A percentile compares a stretch with the other conserved stretches of the same genome.
These are phyloP conservation scores for Kluyveromyces nonfermentans DNA, from an alignment of 805 yeast genomes.

Conservation along the genomic window DNA sequence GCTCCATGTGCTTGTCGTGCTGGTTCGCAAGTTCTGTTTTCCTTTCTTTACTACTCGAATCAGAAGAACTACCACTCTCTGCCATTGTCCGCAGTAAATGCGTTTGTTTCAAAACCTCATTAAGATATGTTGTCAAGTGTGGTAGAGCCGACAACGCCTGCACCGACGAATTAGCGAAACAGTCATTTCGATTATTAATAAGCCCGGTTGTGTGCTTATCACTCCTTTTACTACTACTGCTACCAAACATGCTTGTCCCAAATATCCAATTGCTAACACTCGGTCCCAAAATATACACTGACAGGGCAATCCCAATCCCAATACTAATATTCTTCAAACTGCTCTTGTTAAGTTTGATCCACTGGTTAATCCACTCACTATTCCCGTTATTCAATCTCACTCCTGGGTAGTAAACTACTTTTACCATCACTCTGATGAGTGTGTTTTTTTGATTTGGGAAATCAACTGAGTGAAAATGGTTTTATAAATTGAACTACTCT, in stretches of 20 bases:
- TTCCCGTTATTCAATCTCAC: conserved; percentile 11
- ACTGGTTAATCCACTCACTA: conserved; percentile 9
- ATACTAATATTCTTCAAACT: conserved; percentile 5
- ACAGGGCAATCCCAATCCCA: conserved; percentile 9
- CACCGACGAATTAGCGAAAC: conserved; percentile 83
- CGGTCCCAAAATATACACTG: conserved; percentile 17
- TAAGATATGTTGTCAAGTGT: conserved; percentile 48
- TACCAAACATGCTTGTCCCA: conserved; percentile 11
- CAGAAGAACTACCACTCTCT: background rate
- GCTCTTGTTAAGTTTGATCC: conserved; percentile 14
- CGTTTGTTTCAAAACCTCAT: conserved; percentile 22
- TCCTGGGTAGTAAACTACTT: conserved; percentile 5
- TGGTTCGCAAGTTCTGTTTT: background rate
- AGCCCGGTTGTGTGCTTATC: conserved; percentile 77
- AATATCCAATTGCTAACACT: conserved; percentile 7
- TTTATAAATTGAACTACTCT: background rate
- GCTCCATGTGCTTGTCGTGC: background rate
- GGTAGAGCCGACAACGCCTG: conserved; percentile 69
- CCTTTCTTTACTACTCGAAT: background rate
- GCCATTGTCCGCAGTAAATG: conserved; percentile 4
- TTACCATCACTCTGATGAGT: conserved; percentile 4
- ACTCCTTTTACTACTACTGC: conserved; percentile 37
- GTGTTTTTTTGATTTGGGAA: background rate
- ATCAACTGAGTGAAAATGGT: background rate
- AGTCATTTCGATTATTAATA: conserved; percentile 73